Conservation (phyloP, 179 eudicot genomes). For the Dionaea muscipula region DNA sequence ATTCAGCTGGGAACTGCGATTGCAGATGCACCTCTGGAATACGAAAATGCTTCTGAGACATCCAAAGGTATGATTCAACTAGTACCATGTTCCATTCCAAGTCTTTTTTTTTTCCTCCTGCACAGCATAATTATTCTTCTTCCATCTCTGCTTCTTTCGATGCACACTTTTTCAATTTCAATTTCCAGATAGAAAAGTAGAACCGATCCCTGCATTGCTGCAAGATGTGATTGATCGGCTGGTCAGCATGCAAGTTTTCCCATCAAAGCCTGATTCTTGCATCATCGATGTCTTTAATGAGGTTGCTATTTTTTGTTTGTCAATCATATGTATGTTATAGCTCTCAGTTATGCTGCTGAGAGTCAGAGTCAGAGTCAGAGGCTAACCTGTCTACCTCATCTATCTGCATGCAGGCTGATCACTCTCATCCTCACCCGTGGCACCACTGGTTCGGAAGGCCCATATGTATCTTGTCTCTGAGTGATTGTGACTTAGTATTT, state of each 20-base stretch:
- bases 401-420: conserved; percentile 5
- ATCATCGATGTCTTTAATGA: conserved; percentile 50
- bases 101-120: no score
- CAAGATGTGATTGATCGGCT: conserved; percentile 37
- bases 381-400: conserved; percentile 9
- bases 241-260: conserved; percentile 26
- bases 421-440: conserved; percentile 48
- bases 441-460: conserved; percentile 48
- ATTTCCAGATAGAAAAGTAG: conserved; percentile 35
- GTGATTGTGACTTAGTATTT: conserved; percentile 50
- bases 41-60: conserved; percentile 19
- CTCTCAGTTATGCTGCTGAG: background rate
- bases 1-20: conserved; percentile 47
- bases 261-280: conserved; percentile 44
- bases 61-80: conserved; percentile 23
- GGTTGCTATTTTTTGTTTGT: conserved; percentile 19
- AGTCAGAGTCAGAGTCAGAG: background rate
- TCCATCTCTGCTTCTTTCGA: background rate
- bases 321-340: background rate
- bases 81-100: background rate
- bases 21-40: conserved; percentile 32
- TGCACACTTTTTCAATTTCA: conserved; percentile 3
- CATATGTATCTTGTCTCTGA: conserved; percentile 32
- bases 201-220: conserved; percentile 41
- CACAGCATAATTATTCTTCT: background rate